These are phyloP conservation scores for Grifola frondosa DNA, from an alignment of 1,284 basidiomycete genomes.

Conservation along the genomic window DNA sequence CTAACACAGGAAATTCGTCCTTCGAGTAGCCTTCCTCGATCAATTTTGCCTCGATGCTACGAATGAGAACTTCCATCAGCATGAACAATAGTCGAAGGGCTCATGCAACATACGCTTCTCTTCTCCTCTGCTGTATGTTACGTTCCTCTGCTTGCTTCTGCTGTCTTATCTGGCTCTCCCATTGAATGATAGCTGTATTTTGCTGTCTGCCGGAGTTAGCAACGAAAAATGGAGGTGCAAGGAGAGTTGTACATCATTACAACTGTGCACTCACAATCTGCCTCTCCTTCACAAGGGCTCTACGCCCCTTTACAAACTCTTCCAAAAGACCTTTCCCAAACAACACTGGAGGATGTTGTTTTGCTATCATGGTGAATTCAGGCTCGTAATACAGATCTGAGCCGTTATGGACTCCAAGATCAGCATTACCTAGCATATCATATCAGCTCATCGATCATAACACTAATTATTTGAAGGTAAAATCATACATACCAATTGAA, in stretches of 20 bases:
- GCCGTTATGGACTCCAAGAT: not conserved
- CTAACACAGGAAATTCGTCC: slow-evolving; percentile 5
- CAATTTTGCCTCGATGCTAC: slow-evolving; percentile 6
- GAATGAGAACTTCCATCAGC: no score
- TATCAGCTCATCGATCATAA: not conserved
- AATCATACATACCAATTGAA: not conserved
- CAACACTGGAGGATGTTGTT: not conserved
- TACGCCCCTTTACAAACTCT: not conserved
- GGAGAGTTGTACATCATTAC: no score
- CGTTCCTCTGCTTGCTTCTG: not conserved
- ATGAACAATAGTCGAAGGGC: no score
- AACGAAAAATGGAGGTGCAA: not conserved
- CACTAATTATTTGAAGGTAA: not conserved
- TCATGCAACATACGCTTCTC: no score
- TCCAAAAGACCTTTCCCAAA: not conserved
- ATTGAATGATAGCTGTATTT: not conserved
- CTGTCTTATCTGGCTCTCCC: not conserved
- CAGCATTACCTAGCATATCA: not conserved
- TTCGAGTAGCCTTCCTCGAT: not conserved
- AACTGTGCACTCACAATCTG: not conserved
- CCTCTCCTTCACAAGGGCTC: not conserved
- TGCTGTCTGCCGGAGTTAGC: not conserved
- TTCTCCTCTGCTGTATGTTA: no score
- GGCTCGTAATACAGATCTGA: not conserved
- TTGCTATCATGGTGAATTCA: not conserved